phyloP scores from a whole-genome alignment of 2,329 filamentous ascomycete genomes.

The Penicillium sclerotigenum region DNA sequence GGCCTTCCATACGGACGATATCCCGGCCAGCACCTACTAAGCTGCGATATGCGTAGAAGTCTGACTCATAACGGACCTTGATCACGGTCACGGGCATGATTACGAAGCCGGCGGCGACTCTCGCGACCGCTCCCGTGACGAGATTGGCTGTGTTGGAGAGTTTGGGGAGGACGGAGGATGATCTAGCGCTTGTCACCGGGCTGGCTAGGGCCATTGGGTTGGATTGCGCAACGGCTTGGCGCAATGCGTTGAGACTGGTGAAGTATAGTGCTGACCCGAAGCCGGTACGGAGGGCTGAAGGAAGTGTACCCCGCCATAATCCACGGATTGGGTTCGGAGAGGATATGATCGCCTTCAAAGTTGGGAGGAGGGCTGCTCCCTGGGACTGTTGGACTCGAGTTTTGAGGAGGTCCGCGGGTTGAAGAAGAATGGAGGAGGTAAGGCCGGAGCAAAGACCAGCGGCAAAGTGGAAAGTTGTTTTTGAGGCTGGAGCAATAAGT shows the following conservation, averaged over 20 bases:
- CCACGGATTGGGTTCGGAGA: slow-evolving; percentile 65
- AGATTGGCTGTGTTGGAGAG: slow-evolving; percentile 83
- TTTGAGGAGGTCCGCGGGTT: slow-evolving; percentile 94
- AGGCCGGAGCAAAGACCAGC: slow-evolving; percentile 86
- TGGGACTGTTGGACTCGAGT: slow-evolving; percentile 88
- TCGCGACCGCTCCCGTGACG: slow-evolving; percentile 75
- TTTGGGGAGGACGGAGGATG: slow-evolving; percentile 73
- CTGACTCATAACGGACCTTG: slow-evolving; percentile 93
- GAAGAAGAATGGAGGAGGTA: slow-evolving; percentile 82
- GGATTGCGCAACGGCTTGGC: slow-evolving; percentile 59
- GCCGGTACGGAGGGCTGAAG: slow-evolving; percentile 89
- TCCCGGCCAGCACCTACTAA: slow-evolving; percentile 69
- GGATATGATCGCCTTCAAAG: slow-evolving; percentile 66
- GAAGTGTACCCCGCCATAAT: slow-evolving; percentile 89
- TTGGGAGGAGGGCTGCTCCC: slow-evolving; percentile 63
- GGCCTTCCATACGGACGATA: slow-evolving; percentile 69
- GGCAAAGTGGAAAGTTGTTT: slow-evolving; percentile 71
- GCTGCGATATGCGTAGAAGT: slow-evolving; percentile 77
- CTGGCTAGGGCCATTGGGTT: slow-evolving; percentile 40
- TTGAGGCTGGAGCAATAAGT: slow-evolving; percentile 31
- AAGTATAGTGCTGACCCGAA: slow-evolving; percentile 95
- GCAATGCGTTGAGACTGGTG: slow-evolving; percentile 76
- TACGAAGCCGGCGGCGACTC: slow-evolving; percentile 81
- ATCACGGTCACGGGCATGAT: slow-evolving; percentile 96
- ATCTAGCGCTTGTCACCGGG: slow-evolving; percentile 26